Evolutionary conservation across 352 stramenopile genomes (phyloP).

Genomic region (Phytophthora hybrid): DNA sequence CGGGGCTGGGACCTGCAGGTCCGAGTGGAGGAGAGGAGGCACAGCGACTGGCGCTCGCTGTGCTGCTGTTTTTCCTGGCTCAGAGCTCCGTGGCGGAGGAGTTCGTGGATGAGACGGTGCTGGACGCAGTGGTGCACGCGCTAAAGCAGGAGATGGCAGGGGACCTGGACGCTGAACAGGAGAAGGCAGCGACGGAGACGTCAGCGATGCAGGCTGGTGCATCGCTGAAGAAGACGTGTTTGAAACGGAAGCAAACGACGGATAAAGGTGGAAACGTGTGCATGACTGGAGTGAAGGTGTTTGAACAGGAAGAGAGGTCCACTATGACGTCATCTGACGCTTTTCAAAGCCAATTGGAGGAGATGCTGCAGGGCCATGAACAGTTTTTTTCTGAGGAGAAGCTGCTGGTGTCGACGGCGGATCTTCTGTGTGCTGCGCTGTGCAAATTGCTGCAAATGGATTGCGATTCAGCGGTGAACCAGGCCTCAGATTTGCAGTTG

Average conservation of each 20-base stretch:
- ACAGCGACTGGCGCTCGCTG: conserved; percentile 38
- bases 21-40: conserved; percentile 3
- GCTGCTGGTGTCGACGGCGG: conserved; percentile 34
- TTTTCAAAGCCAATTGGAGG: conserved; percentile 22
- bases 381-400: conserved; percentile 49
- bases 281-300: background rate
- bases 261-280: background rate
- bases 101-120: conserved; percentile 41
- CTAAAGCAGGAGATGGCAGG: conserved; percentile 29
- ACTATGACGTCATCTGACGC: conserved; percentile 4
- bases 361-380: conserved; percentile 40
- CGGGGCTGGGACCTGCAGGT: conserved; percentile 14
- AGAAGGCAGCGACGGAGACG: conserved; percentile 38
- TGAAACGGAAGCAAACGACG: conserved; percentile 57
- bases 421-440: conserved; percentile 48
- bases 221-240: conserved; percentile 48
- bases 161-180: conserved; percentile 16
- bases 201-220: background rate
- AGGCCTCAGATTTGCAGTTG: background rate
- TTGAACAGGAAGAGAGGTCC: background rate
- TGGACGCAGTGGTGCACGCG: conserved; percentile 43
- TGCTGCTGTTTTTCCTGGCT: conserved; percentile 55
- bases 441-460: conserved; percentile 60
- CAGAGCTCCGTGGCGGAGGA: conserved; percentile 39
- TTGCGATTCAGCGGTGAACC: background rate